Evolutionary conservation across 495 filamentous ascomycete genomes (phyloP).

Genomic region (Lasiosphaeriaceae sp.): DNA sequence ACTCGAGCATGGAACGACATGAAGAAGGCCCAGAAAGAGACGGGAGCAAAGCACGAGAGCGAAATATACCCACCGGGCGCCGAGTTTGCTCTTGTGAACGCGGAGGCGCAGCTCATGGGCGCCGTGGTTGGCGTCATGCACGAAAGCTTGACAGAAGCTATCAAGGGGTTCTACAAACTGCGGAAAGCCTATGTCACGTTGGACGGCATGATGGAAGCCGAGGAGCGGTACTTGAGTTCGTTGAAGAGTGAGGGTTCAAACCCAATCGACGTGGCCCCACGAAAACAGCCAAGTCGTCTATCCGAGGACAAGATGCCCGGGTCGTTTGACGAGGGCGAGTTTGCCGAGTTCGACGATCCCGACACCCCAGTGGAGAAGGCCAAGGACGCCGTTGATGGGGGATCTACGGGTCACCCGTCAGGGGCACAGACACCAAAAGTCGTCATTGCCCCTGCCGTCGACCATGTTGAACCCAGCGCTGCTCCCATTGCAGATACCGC

Average conservation of each 20-base stretch:
- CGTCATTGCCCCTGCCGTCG: conserved; percentile 16
- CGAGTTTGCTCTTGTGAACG: conserved; percentile 72
- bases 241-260: conserved; percentile 1
- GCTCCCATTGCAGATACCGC: background rate
- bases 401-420: conserved; percentile 28
- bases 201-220: conserved; percentile 60
- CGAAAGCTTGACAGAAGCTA: conserved; percentile 86
- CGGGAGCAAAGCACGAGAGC: conserved; percentile 21
- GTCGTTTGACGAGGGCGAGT: conserved; percentile 32
- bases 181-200: conserved; percentile 85
- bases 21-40: conserved; percentile 63
- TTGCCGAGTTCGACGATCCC: conserved; percentile 21
- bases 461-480: background rate
- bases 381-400: conserved; percentile 22
- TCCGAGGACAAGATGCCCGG: conserved; percentile 33
- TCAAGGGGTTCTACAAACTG: conserved; percentile 90
- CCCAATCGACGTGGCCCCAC: background rate
- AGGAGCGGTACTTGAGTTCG: conserved; percentile 39
- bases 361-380: conserved; percentile 4
- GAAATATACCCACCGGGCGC: conserved; percentile 72
- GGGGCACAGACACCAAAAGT: conserved; percentile 25
- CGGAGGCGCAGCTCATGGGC: conserved; percentile 81
- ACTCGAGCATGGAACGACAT: conserved; percentile 71
- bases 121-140: conserved; percentile 87
- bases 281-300: conserved; percentile 15